Conservation (phyloP, 495 filamentous ascomycete genomes). For the Chaetomium cochliodes region DNA sequence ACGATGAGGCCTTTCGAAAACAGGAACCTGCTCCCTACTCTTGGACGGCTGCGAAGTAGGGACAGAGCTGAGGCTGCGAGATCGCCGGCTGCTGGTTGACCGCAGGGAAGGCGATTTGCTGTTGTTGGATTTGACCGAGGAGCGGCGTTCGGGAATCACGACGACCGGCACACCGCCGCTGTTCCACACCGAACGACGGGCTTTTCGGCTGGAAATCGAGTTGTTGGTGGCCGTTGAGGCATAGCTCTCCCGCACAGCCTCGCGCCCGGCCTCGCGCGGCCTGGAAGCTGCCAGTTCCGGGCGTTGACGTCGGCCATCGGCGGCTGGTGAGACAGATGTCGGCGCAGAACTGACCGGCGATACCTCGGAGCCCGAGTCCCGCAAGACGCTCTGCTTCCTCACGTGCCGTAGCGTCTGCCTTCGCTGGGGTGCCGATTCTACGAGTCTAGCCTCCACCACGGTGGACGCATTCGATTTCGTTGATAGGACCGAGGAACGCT, state of each 20-base stretch:
- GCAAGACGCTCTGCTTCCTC: conserved; percentile 55
- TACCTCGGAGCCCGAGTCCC: conserved; percentile 56
- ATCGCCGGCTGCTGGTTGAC: conserved; percentile 53
- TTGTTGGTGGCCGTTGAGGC: conserved; percentile 58
- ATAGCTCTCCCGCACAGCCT: conserved; percentile 55
- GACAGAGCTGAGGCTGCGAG: conserved; percentile 46
- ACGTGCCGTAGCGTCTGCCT: conserved; percentile 65
- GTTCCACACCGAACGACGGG: conserved; percentile 55
- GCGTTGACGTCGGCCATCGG: conserved; percentile 31
- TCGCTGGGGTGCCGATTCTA: conserved; percentile 58
- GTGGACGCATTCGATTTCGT: conserved; percentile 61
- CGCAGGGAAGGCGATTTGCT: conserved; percentile 50
- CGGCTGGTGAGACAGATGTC: conserved; percentile 33
- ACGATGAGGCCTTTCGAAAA: conserved; percentile 37
- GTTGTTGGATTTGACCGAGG: conserved; percentile 57
- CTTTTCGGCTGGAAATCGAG: conserved; percentile 54
- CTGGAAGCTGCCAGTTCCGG: conserved; percentile 24
- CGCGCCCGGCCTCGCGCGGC: conserved; percentile 43
- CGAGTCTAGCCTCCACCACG: conserved; percentile 66
- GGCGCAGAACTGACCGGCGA: conserved; percentile 50
- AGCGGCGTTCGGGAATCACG: conserved; percentile 65
- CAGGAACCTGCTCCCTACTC: conserved; percentile 35
- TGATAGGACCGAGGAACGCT: conserved; percentile 62
- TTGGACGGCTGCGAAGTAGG: conserved; percentile 37
- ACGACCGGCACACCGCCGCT: conserved; percentile 64